Conservation (phyloP, 2,329 filamentous ascomycete species). For the Diplodia seriata region DNA sequence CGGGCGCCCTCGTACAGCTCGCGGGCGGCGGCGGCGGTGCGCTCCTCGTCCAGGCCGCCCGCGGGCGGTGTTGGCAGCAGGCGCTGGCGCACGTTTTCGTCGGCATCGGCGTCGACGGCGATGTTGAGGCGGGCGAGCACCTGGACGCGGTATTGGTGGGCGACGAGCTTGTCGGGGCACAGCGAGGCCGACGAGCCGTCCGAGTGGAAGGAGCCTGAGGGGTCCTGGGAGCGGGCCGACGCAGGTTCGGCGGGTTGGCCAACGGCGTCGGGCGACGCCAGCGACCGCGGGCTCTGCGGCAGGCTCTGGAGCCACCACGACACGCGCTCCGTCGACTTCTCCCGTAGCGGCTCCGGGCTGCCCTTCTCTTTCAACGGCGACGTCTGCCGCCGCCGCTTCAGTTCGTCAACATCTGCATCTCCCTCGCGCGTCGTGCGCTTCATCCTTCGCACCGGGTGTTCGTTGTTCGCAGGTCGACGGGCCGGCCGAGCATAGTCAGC, state of each 20-base stretch:
- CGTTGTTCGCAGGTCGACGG: neutral
- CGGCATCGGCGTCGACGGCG: neutral
- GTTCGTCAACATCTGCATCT: neutral
- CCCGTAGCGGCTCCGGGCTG: neutral
- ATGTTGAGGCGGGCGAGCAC: conserved; percentile 2
- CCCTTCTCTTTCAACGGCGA: neutral
- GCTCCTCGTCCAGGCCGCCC: neutral
- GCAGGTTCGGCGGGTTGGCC: neutral
- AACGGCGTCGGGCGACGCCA: neutral
- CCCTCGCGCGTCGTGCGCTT: neutral
- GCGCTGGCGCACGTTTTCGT: neutral
- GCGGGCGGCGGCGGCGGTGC: neutral
- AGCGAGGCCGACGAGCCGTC: neutral
- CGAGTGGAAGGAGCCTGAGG: no score
- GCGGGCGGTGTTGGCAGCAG: neutral
- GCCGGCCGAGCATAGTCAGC: neutral
- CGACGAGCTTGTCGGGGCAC: neutral
- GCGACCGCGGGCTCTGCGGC: neutral
- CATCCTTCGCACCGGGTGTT: neutral
- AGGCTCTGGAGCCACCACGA: neutral
- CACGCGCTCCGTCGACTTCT: neutral
- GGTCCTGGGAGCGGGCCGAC: no score
- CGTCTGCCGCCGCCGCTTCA: neutral
- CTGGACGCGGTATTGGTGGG: neutral
- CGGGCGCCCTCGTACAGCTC: conserved; percentile 6